These are phyloP conservation scores for Aphanomyces astaci DNA, from an alignment of 352 stramenopile species.

Conservation along the genomic window DNA sequence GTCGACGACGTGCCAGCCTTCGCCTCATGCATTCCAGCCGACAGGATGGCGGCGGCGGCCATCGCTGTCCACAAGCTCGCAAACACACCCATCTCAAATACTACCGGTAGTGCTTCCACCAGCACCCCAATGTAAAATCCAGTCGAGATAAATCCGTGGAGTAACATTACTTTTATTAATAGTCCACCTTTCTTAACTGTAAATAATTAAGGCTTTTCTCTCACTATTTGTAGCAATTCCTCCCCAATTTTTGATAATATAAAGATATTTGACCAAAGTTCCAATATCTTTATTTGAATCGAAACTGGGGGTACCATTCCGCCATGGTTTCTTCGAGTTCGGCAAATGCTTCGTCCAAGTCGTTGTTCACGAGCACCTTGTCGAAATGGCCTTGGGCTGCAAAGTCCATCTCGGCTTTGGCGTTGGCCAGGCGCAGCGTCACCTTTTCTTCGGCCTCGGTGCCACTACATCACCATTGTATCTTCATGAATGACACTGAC, in stretches of 20 bases:
- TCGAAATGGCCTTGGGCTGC: constrained; percentile 81
- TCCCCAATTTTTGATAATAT: too few relatives aligned
- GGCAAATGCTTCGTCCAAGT: constrained; percentile 79
- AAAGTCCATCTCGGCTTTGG: constrained; percentile 89
- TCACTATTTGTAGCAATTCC: too few relatives aligned
- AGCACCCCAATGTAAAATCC: too few relatives aligned
- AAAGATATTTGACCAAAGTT: neutral
- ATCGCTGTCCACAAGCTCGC: neutral
- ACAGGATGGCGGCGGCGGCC: neutral
- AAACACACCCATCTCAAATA: neutral
- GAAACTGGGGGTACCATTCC: constrained; percentile 62
- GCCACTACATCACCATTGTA: constrained; percentile 31
- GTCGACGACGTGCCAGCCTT: neutral
- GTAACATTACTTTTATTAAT: too few relatives aligned
- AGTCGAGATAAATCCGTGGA: too few relatives aligned
- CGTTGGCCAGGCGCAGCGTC: constrained; percentile 89
- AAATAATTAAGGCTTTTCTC: too few relatives aligned
- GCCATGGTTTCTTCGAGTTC: constrained; percentile 61
- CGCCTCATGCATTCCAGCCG: neutral
- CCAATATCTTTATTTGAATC: constrained; percentile 30
- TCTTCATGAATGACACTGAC: too few relatives aligned
- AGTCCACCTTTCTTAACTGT: too few relatives aligned
- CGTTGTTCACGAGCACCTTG: constrained; percentile 82
- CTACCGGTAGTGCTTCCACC: too few relatives aligned
- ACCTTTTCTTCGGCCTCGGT: constrained; percentile 97